These are phyloP conservation scores for Cordyceps cicadae DNA, from an alignment of 2,329 filamentous ascomycete species.

Conservation along the genomic window DNA sequence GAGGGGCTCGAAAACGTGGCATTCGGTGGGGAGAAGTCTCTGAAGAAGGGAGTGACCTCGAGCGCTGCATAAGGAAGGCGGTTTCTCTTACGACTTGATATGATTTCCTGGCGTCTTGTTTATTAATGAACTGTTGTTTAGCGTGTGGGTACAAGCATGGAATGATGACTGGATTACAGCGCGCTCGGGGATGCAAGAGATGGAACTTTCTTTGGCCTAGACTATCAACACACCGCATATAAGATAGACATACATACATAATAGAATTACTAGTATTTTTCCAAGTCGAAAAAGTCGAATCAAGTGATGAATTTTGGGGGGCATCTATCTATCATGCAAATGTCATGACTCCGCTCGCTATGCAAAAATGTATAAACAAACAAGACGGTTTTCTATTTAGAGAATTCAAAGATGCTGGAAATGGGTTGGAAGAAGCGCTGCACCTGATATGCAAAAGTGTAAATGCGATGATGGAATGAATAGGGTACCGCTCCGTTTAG, in stretches of 20 bases:
- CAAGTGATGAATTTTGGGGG: neutral
- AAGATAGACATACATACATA: constrained; percentile 10
- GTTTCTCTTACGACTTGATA: neutral
- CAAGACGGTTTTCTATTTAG: neutral
- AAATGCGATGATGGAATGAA: neutral
- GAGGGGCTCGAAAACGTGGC: constrained; percentile 23
- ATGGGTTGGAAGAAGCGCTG: neutral
- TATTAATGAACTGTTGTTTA: neutral
- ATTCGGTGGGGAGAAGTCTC: constrained; percentile 16
- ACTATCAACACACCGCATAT: constrained; percentile 5
- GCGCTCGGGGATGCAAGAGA: neutral
- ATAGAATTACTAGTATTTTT: constrained; percentile 7
- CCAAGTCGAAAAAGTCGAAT: neutral
- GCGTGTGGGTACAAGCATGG: neutral
- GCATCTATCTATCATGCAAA: neutral
- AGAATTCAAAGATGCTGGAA: neutral
- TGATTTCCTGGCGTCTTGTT: neutral
- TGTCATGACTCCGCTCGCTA: neutral
- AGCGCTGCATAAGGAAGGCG: neutral
- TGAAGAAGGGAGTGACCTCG: constrained; percentile 18
- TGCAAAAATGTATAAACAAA: neutral
- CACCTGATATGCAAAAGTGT: neutral
- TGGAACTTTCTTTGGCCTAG: constrained; percentile 1
- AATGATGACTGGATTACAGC: neutral
- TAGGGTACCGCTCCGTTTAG: no score